Base-by-base conservation (phyloP, 331 rosid genomes). In the Saraca asoca region DNA sequence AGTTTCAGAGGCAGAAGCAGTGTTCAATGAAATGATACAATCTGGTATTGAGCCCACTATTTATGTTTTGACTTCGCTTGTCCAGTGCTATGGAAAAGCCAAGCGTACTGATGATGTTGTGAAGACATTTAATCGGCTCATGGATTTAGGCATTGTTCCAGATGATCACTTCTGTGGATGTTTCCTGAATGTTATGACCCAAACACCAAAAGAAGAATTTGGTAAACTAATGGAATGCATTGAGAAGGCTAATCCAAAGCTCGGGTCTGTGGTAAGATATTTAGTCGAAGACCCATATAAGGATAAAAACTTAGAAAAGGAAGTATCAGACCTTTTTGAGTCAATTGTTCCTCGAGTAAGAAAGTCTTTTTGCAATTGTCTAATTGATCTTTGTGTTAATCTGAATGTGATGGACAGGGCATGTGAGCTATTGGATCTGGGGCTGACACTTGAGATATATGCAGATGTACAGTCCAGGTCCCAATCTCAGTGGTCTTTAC, bases 21-120 rank as follows among this genome's bases (percentile, higher is more conserved):
- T 66, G 75, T 75, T 89, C 76, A 85, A 83, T 56, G 92, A 87
- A 70, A 91, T 91, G 98, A 49, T 83, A 51, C 79, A 64, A 54
- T 79, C 82, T 51, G 95, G 98, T 63, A 76, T 80, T 68, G 79
- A 89, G 76, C 98, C 89, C 58, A 85, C 78, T 64, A 75, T 87
- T 56, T 78, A 72, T 73, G 85, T 87, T 56, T 79, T 91, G 74
- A 89, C 96, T 51, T 89, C 98, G 49, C 84, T 91, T 14, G 81
- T 80, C 48, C 90, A 81, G 73, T 85, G 95, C 64, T 91, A 91
- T 37, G 95, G 96, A 57, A 91, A 88, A 75, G 89, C 88, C 73
- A 85, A 85, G 75, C 90, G 55, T 38, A 66, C 78, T 0, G 88
- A 91, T 57, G 89, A 87, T 71, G 92, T 85, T 75, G 95, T 85